Base-by-base conservation (phyloP, 2,329 filamentous ascomycete genomes). In the Pyricularia sp. region DNA sequence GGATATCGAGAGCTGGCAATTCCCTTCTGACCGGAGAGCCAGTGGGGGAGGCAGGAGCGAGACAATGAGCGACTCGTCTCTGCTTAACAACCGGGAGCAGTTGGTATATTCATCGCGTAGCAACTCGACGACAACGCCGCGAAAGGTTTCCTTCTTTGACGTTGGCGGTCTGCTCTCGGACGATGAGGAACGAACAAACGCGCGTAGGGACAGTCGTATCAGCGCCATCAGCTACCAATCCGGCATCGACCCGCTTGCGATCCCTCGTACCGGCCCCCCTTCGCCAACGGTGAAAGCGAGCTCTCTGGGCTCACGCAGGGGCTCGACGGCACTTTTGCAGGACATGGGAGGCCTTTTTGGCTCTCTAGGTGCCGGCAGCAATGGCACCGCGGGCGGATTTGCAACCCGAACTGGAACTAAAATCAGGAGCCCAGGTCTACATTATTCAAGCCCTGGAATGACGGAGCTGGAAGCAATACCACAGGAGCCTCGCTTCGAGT, bases 81-180 rank as follows among this genome's bases (percentile, higher is more conserved):
- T 85, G 9, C 70, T 81, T 1, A 75, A 76, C 3, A 66, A 72
- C 20, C 75, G 78, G 9, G 77, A 82, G 50, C 75, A 75, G 23
- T 71, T 78, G 67, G 75, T 65, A 12, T 59, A 59, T 31, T 58
- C 79, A 28, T 75, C 78, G 64, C 75, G 80, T 64, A 80, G 78
- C 67, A 79, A 80, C 68, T 79, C 79, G 3, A 76, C 79, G 11
- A 73, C 76, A n/a, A 83, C 82, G 1, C 84, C 86, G 4, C 82
- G 85, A 4, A 83, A 85, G 65, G 87, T 95, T 4, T 92, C 92
- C 0, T 94, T 97, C 77, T 93, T 94, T 73, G 94, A 97, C 72
- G 90, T 93, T 0, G 93, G 93, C 26, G 92, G 92, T 0, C 80
- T 97, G 0, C 80, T 96, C 5, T 83, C 83, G 23, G 83, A 84